A percentile compares a stretch with the other conserved stretches of the same genome.
Conservation (phyloP, 805 yeast genomes). For the Ogataea minuta region DNA sequence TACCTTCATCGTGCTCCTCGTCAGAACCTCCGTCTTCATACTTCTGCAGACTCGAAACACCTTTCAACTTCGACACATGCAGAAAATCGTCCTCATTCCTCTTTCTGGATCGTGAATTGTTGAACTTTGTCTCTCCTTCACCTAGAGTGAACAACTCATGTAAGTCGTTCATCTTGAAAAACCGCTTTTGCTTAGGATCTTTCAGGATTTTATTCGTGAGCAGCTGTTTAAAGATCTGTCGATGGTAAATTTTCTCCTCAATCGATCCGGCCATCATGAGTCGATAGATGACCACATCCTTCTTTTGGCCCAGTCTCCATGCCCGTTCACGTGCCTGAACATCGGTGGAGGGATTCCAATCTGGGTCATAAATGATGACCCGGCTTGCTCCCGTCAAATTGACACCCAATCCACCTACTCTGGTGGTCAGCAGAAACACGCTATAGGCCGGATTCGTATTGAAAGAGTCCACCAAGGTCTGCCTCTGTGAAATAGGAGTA, state of each 20-base stretch:
- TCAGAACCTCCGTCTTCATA: conserved; percentile 50
- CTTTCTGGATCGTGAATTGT: conserved; percentile 48
- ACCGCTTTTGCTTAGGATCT: conserved; percentile 92
- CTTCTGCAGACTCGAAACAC: conserved; percentile 71
- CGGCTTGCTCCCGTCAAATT: conserved; percentile 93
- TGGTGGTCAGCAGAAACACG: conserved; percentile 82
- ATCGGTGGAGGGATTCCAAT: conserved; percentile 98
- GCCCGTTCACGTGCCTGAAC: conserved; percentile 96
- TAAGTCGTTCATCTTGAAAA: conserved; percentile 87
- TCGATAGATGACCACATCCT: conserved; percentile 86
- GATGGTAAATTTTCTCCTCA: conserved; percentile 94
- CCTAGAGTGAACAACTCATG: conserved; percentile 88
- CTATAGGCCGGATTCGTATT: conserved; percentile 56
- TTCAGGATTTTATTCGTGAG: conserved; percentile 88
- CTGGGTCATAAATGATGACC: conserved; percentile 93
- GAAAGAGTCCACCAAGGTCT: conserved; percentile 75
- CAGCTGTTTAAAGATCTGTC: conserved; percentile 95
- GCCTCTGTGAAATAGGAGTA: conserved; percentile 76
- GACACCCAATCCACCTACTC: conserved; percentile 95
- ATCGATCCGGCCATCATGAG: conserved; percentile 93
- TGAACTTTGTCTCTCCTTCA: conserved; percentile 62
- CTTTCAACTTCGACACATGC: conserved; percentile 60
- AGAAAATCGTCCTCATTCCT: conserved; percentile 62
- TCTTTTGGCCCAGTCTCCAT: conserved; percentile 94
- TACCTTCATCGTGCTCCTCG: conserved; percentile 49